A percentile compares a stretch with the other conserved stretches of the same genome.
These are phyloP conservation scores for Cocos nucifera DNA, from an alignment of 176 grass and related monocot genomes.

Conservation along the genomic window DNA sequence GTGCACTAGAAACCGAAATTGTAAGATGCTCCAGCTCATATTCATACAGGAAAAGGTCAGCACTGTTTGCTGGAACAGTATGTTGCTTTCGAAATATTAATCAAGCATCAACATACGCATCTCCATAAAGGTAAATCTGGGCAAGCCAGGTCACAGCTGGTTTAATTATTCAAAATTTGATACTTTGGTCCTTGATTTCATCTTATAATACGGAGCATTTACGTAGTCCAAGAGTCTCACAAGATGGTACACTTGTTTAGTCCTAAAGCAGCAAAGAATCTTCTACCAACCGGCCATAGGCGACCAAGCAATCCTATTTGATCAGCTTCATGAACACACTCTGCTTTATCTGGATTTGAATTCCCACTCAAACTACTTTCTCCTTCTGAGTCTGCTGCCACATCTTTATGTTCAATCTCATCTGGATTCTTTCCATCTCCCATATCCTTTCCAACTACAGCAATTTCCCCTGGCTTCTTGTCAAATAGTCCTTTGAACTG, in stretches of 20 bases:
- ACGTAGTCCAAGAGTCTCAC: constrained; percentile 14
- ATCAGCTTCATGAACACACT: constrained; percentile 49
- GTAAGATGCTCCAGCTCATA: too few species aligned
- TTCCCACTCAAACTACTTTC: constrained; percentile 5
- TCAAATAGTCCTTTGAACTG: constrained; percentile 99
- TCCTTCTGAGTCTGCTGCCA: constrained; percentile 9
- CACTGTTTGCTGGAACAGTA: too few species aligned
- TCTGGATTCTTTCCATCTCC: constrained; percentile 10
- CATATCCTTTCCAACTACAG: constrained; percentile 34
- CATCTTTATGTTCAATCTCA: constrained; percentile 6
- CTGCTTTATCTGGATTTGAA: not conserved
- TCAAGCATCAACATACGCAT: too few species aligned
- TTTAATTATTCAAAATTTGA: too few species aligned
- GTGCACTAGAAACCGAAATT: too few species aligned
- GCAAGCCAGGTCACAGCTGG: too few species aligned
- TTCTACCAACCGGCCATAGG: constrained; percentile 49
- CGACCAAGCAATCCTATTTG: constrained; percentile 41
- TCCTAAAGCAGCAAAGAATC: constrained; percentile 58
- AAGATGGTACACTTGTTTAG: constrained; percentile 78
- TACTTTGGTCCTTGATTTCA: too few species aligned
- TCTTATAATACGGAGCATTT: too few species aligned
- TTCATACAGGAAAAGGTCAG: too few species aligned
- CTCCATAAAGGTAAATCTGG: too few species aligned
- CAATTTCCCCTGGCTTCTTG: constrained; percentile 91
- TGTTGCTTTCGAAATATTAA: too few species aligned